These are phyloP conservation scores for Stereocaulon alpinum DNA, from an alignment of 495 filamentous ascomycete species.

Conservation along the genomic window DNA sequence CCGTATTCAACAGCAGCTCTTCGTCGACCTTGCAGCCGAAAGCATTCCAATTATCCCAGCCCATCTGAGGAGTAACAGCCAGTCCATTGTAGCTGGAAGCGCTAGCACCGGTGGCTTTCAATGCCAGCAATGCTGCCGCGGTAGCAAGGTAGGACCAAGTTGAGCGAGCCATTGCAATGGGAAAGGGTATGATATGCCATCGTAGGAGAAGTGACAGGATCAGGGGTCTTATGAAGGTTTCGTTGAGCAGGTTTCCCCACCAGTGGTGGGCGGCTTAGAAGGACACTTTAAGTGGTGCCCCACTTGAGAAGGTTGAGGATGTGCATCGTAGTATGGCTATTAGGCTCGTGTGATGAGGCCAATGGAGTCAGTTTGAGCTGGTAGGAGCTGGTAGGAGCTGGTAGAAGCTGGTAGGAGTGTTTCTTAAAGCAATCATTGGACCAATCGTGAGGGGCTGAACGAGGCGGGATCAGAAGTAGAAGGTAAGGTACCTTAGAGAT, in stretches of 20 bases:
- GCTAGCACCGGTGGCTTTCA: background rate
- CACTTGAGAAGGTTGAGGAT: no score
- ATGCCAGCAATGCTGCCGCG: background rate
- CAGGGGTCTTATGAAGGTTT: background rate
- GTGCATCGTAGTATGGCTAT: no score
- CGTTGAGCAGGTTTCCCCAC: background rate
- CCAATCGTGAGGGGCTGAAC: no score
- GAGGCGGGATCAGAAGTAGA: no score
- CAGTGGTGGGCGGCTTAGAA: no score
- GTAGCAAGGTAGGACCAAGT: background rate
- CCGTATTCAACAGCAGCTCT: constrained; percentile 37
- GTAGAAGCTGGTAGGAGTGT: no score
- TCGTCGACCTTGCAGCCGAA: constrained; percentile 43
- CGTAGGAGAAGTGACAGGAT: background rate
- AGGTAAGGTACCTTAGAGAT: no score
- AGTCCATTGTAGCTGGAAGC: constrained; percentile 32
- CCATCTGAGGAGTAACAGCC: constrained; percentile 34
- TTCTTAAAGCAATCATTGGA: no score
- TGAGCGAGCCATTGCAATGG: background rate
- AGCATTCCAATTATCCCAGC: constrained; percentile 45
- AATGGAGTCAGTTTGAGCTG: no score
- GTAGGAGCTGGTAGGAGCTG: no score
- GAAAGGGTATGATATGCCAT: background rate
- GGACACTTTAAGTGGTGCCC: no score
- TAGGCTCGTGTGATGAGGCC: no score